Percentiles rank a stretch among this genome's conserved stretches.
phyloP scores from a whole-genome alignment of 257 asterid species.

The Solanum ahanhuiri region DNA sequence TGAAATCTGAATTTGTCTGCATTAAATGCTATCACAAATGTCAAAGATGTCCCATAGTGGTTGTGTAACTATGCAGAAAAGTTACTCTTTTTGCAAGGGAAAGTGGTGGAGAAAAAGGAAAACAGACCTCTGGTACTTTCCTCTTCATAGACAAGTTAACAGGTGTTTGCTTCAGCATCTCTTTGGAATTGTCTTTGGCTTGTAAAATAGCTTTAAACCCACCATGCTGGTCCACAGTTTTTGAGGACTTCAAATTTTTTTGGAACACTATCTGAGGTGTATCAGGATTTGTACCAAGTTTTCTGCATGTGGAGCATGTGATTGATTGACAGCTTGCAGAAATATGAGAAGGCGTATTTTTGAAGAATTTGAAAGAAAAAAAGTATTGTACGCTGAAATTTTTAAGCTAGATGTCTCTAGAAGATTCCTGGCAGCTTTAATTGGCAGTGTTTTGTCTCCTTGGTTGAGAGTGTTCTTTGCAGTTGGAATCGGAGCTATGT shows the following conservation, averaged over 20 bases:
- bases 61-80: not conserved
- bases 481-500: constrained; percentile 14
- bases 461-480: constrained; percentile 15
- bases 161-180: constrained; percentile 25
- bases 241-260: constrained; percentile 23
- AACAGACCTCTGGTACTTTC: constrained; percentile 51
- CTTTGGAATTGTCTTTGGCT: constrained; percentile 8
- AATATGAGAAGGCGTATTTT: not conserved
- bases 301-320: constrained; percentile 14
- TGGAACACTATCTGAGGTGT: constrained; percentile 21
- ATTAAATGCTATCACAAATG: not conserved
- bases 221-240: constrained; percentile 25
- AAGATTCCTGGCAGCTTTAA: constrained; percentile 21
- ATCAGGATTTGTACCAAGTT: constrained; percentile 32
- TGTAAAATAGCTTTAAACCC: constrained; percentile 14
- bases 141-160: constrained; percentile 43
- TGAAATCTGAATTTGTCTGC: constrained; percentile 37
- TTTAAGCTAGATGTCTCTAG: constrained; percentile 29
- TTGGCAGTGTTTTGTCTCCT: constrained; percentile 20
- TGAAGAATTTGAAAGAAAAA: not conserved
- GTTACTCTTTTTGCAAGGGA: not conserved
- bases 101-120: not conserved
- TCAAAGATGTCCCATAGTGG: not conserved
- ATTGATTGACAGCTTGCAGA: not conserved
- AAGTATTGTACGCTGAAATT: constrained; percentile 33